Evolutionary conservation across 2,329 filamentous ascomycete species (phyloP).

Genomic region (Amylocarpus encephaloides): DNA sequence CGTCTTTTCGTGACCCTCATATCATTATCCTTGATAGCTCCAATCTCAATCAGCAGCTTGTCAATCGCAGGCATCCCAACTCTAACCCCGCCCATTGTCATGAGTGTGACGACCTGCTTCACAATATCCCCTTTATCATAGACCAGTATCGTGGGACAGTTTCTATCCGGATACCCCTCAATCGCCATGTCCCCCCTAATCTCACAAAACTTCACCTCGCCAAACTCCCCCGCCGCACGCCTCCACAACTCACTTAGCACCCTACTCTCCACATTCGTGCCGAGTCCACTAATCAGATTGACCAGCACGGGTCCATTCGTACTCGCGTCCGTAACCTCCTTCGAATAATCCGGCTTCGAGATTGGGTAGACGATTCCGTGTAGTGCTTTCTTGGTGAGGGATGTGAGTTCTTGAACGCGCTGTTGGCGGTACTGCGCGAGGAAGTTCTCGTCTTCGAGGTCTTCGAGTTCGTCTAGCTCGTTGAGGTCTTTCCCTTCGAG

Average conservation of each 20-base stretch:
- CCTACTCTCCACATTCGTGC: conserved; percentile 78
- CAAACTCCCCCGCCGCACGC: conserved; percentile 75
- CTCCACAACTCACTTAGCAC: conserved; percentile 81
- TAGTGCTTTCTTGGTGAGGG: conserved; percentile 66
- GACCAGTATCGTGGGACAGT: conserved; percentile 88
- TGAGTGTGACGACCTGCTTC: conserved; percentile 85
- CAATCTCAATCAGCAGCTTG: conserved; percentile 71
- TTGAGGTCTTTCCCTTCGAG: conserved; percentile 92
- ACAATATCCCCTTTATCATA: conserved; percentile 91
- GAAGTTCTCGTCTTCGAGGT: conserved; percentile 91
- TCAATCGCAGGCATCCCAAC: conserved; percentile 73
- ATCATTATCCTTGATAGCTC: conserved; percentile 73
- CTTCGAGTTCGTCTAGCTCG: conserved; percentile 88
- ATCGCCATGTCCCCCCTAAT: conserved; percentile 90
- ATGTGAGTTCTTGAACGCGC: conserved; percentile 74
- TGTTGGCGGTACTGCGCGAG: conserved; percentile 83
- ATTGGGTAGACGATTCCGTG: conserved; percentile 90
- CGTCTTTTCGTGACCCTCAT: conserved; percentile 52
- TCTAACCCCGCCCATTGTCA: conserved; percentile 66
- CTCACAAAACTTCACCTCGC: conserved; percentile 96
- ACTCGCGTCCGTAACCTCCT: conserved; percentile 88
- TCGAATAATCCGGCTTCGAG: conserved; percentile 87
- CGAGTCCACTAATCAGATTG: conserved; percentile 70
- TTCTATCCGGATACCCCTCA: conserved; percentile 90
- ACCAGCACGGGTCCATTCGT: conserved; percentile 64